Base-by-base conservation (phyloP, 352 stramenopile species). In the Salisapilia sapeloensis region DNA sequence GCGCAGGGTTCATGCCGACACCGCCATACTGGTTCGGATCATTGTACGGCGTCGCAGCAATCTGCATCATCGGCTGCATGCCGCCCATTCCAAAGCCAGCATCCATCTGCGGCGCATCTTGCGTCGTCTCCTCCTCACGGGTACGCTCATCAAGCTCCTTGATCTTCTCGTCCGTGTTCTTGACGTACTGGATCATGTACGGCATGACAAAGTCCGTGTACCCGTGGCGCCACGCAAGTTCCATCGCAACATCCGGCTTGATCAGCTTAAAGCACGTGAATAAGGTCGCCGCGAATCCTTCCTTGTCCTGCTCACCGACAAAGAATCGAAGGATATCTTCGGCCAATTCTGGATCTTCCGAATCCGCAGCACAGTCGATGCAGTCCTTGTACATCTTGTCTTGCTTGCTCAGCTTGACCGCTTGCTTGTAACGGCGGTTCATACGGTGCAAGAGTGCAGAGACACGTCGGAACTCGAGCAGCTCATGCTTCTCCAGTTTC, bases 371-470 rank as follows among this genome's bases (percentile, higher is more conserved):
- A 38, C 94, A 98, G 50, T 99, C 94, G 46, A 99, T 99, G 53
- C 93, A 97, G 45, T 99, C 96, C 71, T 99, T 99, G 87, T 97
- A 99, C 94, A 99, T 99, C 50, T 97, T 97, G 72, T 99, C 94
- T 23, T 87, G 89, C 84, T 99, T 99, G 14, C 91, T 98, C 39
- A 99, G 69, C 41, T 96, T 93, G 44, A 99, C 93, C 23, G 85
- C 96, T 60, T 98, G 92, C 41, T 79, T 62, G 62, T 92, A 99
- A 39, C 96, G 93, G 69, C 98, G 97, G 74, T 99, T 99, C 70
- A 96, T 97, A 51, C 96, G 89, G 78, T 99, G 99, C 41, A 99
- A 56, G 57, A 98, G 98, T 12, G 95, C 94, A 20, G 96, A 94
- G 49, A 99, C 98, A 48, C 95, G 92, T 55, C 95, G 89, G 74